These are phyloP conservation scores for Aspergillus funiculosus DNA, from an alignment of 495 filamentous ascomycete genomes.

Conservation along the genomic window DNA sequence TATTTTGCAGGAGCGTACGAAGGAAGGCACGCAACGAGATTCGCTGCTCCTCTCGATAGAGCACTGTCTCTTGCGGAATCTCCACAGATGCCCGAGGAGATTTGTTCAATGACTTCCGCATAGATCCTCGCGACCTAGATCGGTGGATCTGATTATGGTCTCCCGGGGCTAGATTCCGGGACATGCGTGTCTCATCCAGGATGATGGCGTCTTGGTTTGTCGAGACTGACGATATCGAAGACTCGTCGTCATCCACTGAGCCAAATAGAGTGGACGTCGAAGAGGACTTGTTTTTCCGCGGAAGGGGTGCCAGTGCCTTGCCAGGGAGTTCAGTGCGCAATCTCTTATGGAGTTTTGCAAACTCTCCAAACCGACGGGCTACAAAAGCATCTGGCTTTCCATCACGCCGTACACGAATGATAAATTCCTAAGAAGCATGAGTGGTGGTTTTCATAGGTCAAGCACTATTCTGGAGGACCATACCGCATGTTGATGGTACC, in stretches of 20 bases:
- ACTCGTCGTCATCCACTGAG: conserved; percentile 61
- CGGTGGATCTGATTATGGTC: conserved; percentile 24
- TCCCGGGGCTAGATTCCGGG: conserved; percentile 24
- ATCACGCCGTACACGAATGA: conserved; percentile 72
- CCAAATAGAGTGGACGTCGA: conserved; percentile 52
- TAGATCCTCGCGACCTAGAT: conserved; percentile 36
- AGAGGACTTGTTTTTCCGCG: conserved; percentile 81
- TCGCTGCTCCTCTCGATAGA: conserved; percentile 86
- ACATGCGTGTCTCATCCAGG: conserved; percentile 32
- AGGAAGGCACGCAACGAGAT: conserved; percentile 89
- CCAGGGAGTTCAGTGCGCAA: conserved; percentile 84
- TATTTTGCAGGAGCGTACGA: conserved; percentile 74
- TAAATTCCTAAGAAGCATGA: conserved; percentile 62
- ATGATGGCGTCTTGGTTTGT: conserved; percentile 34
- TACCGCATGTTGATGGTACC: conserved; percentile 90
- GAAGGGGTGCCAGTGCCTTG: conserved; percentile 79
- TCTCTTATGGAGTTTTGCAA: conserved; percentile 68
- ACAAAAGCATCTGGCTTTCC: conserved; percentile 69
- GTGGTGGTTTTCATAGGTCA: not conserved
- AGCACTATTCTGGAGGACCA: conserved; percentile 16
- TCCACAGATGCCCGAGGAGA: conserved; percentile 50
- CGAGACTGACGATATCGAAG: conserved; percentile 70
- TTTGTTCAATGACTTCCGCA: conserved; percentile 29
- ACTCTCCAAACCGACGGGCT: conserved; percentile 83
- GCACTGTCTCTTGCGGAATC: conserved; percentile 41